Evolutionary conservation across 176 grass and related monocot species (phyloP).

Genomic region (Oropetium thomaeum): DNA sequence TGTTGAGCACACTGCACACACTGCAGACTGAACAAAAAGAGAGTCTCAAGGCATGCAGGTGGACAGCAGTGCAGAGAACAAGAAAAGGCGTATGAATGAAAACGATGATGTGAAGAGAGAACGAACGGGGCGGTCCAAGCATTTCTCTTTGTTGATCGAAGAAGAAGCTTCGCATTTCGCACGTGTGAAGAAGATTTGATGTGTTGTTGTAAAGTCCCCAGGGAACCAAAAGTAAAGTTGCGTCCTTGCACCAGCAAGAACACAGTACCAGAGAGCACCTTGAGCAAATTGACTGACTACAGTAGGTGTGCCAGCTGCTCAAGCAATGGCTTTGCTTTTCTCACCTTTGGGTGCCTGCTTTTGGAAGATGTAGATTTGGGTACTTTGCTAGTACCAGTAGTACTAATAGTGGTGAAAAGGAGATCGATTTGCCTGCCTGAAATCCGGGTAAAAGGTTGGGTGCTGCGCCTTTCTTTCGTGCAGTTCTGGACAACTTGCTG

Average conservation of each 20-base stretch:
- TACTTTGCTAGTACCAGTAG: background rate
- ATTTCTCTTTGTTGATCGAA: too few species aligned
- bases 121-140: background rate
- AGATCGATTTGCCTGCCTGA: background rate
- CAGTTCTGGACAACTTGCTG: background rate
- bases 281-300: background rate
- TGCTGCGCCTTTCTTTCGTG: slow-evolving; percentile 1
- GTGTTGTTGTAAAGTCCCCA: slow-evolving; percentile 6
- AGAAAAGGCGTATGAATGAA: background rate
- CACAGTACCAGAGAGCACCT: background rate
- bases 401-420: too few species aligned
- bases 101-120: too few species aligned
- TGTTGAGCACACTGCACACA: background rate
- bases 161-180: background rate
- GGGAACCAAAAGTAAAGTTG: background rate
- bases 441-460: background rate
- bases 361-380: too few species aligned
- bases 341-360: background rate
- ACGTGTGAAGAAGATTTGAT: background rate
- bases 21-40: background rate
- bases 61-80: background rate
- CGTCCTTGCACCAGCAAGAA: background rate
- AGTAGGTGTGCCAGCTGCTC: background rate
- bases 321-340: background rate
- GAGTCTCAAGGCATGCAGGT: background rate